These are phyloP conservation scores for Neonectria faginata DNA, from an alignment of 2,329 filamentous ascomycete genomes.

Conservation along the genomic window DNA sequence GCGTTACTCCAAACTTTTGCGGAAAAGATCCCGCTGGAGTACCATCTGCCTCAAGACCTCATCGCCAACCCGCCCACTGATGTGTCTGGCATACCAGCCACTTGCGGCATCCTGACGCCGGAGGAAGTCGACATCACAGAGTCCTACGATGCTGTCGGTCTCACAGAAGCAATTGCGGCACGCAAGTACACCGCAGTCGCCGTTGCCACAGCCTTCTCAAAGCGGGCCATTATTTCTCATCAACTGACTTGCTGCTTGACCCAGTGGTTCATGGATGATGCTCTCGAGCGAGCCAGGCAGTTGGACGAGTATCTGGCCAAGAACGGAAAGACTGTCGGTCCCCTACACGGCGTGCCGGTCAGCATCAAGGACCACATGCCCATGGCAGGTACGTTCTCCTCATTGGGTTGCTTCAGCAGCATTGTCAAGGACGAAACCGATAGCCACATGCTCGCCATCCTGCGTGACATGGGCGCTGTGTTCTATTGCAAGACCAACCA, in stretches of 20 bases:
- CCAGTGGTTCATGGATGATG: constrained; percentile 63
- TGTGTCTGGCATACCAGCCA: constrained; percentile 23
- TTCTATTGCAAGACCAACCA: constrained; percentile 67
- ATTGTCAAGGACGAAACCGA: constrained; percentile 63
- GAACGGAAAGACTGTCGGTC: constrained; percentile 47
- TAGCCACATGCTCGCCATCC: constrained; percentile 66
- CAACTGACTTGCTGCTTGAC: constrained; percentile 66
- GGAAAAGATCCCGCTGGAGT: constrained; percentile 47
- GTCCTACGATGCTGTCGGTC: constrained; percentile 55
- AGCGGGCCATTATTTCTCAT: constrained; percentile 65
- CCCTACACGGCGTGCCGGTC: constrained; percentile 42
- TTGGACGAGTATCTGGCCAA: constrained; percentile 56
- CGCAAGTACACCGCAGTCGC: constrained; percentile 52
- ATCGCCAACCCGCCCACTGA: constrained; percentile 35
- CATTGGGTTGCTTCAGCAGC: constrained; percentile 64
- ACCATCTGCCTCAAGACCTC: constrained; percentile 44
- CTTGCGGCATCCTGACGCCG: constrained; percentile 57
- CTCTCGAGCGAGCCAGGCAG: constrained; percentile 53
- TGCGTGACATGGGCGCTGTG: constrained; percentile 67
- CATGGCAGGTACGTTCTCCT: constrained; percentile 61
- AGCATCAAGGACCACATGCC: constrained; percentile 65
- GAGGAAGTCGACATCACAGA: constrained; percentile 63
- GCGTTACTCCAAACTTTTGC: constrained; percentile 48
- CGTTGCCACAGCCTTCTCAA: constrained; percentile 63
- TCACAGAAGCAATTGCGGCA: constrained; percentile 54